Evolutionary conservation across 1,139 yeast genomes (phyloP).

Genomic region (Suhomyces guaymorum): DNA sequence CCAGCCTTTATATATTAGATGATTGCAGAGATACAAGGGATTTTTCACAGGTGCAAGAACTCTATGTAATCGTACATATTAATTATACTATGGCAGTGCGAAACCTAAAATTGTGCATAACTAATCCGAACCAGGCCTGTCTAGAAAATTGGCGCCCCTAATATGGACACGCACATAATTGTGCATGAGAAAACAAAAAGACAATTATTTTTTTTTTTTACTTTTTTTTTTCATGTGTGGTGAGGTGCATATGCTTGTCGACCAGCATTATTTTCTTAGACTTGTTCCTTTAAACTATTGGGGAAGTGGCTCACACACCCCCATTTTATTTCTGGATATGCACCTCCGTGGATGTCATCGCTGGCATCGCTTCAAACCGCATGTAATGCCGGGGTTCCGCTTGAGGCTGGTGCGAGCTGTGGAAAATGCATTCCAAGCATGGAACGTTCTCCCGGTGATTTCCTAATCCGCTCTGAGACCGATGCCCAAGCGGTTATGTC

Average conservation of each 20-base stretch:
- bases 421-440: neutral
- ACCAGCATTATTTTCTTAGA: too few relatives aligned
- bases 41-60: constrained; percentile 9
- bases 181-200: too few relatives aligned
- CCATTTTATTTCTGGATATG: too few relatives aligned
- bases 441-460: neutral
- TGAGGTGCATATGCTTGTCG: too few relatives aligned
- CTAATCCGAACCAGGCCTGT: constrained; percentile 5
- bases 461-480: neutral
- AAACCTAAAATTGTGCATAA: constrained; percentile 8
- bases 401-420: neutral
- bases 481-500: neutral
- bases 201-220: too few relatives aligned
- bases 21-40: constrained; percentile 4
- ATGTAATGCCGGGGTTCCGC: neutral
- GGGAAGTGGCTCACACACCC: too few relatives aligned
- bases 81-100: constrained; percentile 4
- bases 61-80: constrained; percentile 10
- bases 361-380: too few relatives aligned
- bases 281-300: too few relatives aligned
- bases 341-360: too few relatives aligned
- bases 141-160: constrained; percentile 5
- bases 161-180: constrained; percentile 3
- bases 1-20: constrained; percentile 1
- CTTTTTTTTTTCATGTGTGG: neutral